Conservation (phyloP, 441 rosid genomes). For the Corymbia calophylla region DNA sequence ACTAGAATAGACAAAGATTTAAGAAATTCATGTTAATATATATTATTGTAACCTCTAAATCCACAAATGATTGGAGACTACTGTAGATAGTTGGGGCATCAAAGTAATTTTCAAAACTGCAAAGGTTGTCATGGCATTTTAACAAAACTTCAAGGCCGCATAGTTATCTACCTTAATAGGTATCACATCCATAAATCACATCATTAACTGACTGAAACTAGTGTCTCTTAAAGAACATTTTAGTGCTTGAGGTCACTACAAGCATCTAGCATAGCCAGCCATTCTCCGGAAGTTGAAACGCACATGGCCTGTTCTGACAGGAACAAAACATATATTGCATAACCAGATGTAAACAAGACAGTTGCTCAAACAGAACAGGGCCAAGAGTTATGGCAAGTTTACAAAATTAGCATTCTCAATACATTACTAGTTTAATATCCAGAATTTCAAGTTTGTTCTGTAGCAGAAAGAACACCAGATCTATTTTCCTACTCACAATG, state of each 20-base stretch:
- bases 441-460: background rate
- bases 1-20: background rate
- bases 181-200: background rate
- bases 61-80: background rate
- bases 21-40: background rate
- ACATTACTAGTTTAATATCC: background rate
- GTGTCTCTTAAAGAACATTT: background rate
- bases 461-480: background rate
- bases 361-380: background rate
- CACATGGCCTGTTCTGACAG: background rate
- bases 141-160: fast-evolving
- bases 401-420: background rate
- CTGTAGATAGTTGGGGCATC: background rate
- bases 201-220: background rate
- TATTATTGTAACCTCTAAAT: background rate
- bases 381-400: background rate
- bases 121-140: background rate
- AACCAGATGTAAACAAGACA: background rate
- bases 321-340: background rate
- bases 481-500: background rate
- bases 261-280: background rate
- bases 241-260: background rate
- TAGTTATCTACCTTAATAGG: background rate
- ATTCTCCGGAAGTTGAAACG: background rate
- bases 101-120: background rate